A percentile compares a stretch with the other conserved stretches of the same genome.
Evolutionary conservation across 192 early-diverging fungal genomes (phyloP).

Genomic region (Geranomyces variabilis): DNA sequence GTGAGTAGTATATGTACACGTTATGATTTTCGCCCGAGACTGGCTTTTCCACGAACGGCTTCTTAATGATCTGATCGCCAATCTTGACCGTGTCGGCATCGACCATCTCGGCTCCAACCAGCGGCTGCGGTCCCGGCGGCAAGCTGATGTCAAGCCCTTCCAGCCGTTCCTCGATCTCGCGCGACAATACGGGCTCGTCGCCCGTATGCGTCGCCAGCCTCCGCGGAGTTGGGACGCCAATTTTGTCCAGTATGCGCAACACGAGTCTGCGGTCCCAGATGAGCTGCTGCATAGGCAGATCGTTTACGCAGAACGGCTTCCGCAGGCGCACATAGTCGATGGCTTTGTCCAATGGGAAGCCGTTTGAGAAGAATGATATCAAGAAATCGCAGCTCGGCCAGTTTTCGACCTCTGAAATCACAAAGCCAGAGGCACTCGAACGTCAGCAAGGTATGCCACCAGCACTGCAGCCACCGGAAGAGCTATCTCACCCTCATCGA

Average conservation of each 20-base stretch:
- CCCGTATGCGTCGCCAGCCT: constrained; percentile 62
- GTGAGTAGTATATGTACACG: constrained; percentile 92
- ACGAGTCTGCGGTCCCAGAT: constrained; percentile 91
- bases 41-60: constrained; percentile 98
- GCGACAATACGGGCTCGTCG: constrained; percentile 33
- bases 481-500: constrained; percentile 80
- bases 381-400: constrained; percentile 97
- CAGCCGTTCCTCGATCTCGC: constrained; percentile 58
- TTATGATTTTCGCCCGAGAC: constrained; percentile 97
- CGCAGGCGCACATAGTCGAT: constrained; percentile 84
- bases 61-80: constrained; percentile 69
- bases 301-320: constrained; percentile 89
- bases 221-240: constrained; percentile 81
- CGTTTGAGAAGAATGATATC: constrained; percentile 93
- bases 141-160: constrained; percentile 47
- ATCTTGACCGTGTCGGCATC: constrained; percentile 70
- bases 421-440: no score
- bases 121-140: constrained; percentile 8
- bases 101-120: constrained; percentile 25
- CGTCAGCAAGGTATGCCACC: no score
- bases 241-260: constrained; percentile 73
- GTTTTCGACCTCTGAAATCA: constrained; percentile 65
- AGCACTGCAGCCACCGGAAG: not conserved
- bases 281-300: constrained; percentile 83
- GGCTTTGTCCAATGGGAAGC: constrained; percentile 93